Conservation (phyloP, 2,329 filamentous ascomycete species). For the Trichophyton schoenleinii region DNA sequence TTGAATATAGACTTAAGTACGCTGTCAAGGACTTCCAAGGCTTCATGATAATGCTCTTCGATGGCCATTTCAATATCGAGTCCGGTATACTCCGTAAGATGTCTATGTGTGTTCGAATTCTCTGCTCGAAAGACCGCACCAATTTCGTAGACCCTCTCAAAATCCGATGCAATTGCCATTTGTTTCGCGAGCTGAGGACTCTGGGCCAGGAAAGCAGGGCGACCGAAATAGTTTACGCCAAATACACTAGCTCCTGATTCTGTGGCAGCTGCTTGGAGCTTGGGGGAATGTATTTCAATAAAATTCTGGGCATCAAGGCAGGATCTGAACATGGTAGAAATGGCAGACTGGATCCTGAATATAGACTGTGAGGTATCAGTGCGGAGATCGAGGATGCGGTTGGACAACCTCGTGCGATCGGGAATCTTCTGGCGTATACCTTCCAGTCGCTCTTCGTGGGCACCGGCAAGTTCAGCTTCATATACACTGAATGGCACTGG, state of each 20-base stretch:
- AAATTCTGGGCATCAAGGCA: slow-evolving; percentile 65
- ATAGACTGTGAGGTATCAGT: slow-evolving; percentile 79
- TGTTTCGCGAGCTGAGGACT: slow-evolving; percentile 88
- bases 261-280: slow-evolving; percentile 77
- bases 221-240: slow-evolving; percentile 80
- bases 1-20: slow-evolving; percentile 70
- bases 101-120: slow-evolving; percentile 89
- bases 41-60: slow-evolving; percentile 78
- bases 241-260: slow-evolving; percentile 89
- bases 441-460: slow-evolving; percentile 44
- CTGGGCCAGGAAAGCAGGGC: slow-evolving; percentile 77
- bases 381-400: slow-evolving; percentile 71
- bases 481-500: slow-evolving; percentile 57
- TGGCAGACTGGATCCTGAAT: slow-evolving; percentile 71
- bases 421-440: slow-evolving; percentile 50
- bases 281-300: slow-evolving; percentile 88
- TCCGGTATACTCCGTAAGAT: slow-evolving; percentile 88
- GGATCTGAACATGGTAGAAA: slow-evolving; percentile 66
- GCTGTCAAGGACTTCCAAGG: slow-evolving; percentile 62
- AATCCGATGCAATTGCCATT: slow-evolving; percentile 81
- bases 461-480: slow-evolving; percentile 52
- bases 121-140: slow-evolving; percentile 86
- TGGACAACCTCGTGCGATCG: slow-evolving; percentile 60
- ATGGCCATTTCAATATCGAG: slow-evolving; percentile 89
- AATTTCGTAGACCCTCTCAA: slow-evolving; percentile 78